Evolutionary conservation across 2,329 filamentous ascomycete species (phyloP).

Genomic region (Ophiocordyceps camponoti-floridani): DNA sequence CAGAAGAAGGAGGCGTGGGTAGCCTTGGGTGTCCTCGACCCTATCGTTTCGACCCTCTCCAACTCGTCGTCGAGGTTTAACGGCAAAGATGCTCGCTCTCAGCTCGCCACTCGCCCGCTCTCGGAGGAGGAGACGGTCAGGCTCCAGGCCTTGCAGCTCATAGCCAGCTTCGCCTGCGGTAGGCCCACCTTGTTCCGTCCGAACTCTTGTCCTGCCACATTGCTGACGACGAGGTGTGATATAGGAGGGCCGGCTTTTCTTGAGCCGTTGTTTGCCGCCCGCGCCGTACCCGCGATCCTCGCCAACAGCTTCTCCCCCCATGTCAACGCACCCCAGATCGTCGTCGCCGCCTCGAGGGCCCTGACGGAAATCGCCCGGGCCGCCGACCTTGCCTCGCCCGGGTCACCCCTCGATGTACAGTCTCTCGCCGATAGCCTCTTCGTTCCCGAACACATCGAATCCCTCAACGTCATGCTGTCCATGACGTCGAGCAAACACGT

Average conservation of each 20-base stretch:
- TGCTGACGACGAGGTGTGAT: slow-evolving; percentile 17
- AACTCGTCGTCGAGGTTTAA: slow-evolving; percentile 14
- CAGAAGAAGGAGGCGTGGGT: slow-evolving; percentile 74
- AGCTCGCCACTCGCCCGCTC: slow-evolving; percentile 18
- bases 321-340: slow-evolving; percentile 45
- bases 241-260: slow-evolving; percentile 68
- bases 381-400: slow-evolving; percentile 33
- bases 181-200: slow-evolving; percentile 10
- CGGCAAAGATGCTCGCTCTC: slow-evolving; percentile 19
- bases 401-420: slow-evolving; percentile 26
- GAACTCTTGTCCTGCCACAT: background rate
- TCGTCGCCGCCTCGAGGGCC: slow-evolving; percentile 56
- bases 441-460: slow-evolving; percentile 37
- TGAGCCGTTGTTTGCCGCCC: slow-evolving; percentile 50
- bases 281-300: slow-evolving; percentile 51
- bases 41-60: slow-evolving; percentile 29
- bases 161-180: slow-evolving; percentile 76
- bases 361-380: slow-evolving; percentile 56
- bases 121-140: slow-evolving; percentile 49
- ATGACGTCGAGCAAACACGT: slow-evolving; percentile 32
- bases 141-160: slow-evolving; percentile 67
- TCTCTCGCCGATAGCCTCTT: slow-evolving; percentile 50
- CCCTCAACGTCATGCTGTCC: slow-evolving; percentile 47
- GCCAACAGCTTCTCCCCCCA: slow-evolving; percentile 47
- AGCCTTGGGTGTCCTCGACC: slow-evolving; percentile 46